Percentiles rank a stretch among this genome's conserved stretches.
phyloP scores from a whole-genome alignment of 1,284 basidiomycete species.

The Trametes polyzona region DNA sequence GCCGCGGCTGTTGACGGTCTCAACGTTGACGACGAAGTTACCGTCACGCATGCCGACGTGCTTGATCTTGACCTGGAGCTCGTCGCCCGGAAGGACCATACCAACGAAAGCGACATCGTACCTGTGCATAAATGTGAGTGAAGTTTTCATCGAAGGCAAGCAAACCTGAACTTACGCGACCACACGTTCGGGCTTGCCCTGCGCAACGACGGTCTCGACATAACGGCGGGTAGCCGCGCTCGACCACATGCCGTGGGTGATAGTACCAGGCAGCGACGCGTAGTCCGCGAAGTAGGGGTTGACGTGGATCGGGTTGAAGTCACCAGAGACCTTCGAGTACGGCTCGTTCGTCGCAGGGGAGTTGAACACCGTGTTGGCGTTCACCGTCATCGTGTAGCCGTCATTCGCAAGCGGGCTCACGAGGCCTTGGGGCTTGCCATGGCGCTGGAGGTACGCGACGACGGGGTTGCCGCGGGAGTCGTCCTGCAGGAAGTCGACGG shows the following conservation, averaged over 20 bases:
- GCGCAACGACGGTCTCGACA: slow-evolving; percentile 92
- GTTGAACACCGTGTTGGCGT: slow-evolving; percentile 64
- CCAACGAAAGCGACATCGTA: slow-evolving; percentile 95
- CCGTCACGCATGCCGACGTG: slow-evolving; percentile 93
- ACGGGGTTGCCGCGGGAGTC: slow-evolving; percentile 94
- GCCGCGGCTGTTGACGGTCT: slow-evolving; percentile 84
- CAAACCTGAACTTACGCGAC: slow-evolving; percentile 60
- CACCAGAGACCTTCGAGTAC: slow-evolving; percentile 95
- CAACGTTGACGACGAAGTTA: slow-evolving; percentile 90
- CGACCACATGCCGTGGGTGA: slow-evolving; percentile 98
- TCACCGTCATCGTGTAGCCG: slow-evolving; percentile 78
- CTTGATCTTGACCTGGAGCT: slow-evolving; percentile 86
- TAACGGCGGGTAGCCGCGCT: slow-evolving; percentile 93
- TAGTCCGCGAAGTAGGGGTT: slow-evolving; percentile 98
- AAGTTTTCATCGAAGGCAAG: slow-evolving; percentile 7
- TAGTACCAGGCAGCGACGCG: slow-evolving; percentile 92
- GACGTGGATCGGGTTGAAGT: slow-evolving; percentile 98
- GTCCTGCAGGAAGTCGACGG: slow-evolving; percentile 85
- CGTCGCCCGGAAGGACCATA: slow-evolving; percentile 96
- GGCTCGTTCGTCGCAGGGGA: slow-evolving; percentile 91
- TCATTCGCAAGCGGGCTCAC: slow-evolving; percentile 81
- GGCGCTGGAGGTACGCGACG: slow-evolving; percentile 89
- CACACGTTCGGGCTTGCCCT: slow-evolving; percentile 91
- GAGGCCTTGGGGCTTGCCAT: slow-evolving; percentile 81
- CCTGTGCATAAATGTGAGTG: slow-evolving; percentile 43